phyloP scores from a whole-genome alignment of 495 filamentous ascomycete species.

The Penicillium salamii region DNA sequence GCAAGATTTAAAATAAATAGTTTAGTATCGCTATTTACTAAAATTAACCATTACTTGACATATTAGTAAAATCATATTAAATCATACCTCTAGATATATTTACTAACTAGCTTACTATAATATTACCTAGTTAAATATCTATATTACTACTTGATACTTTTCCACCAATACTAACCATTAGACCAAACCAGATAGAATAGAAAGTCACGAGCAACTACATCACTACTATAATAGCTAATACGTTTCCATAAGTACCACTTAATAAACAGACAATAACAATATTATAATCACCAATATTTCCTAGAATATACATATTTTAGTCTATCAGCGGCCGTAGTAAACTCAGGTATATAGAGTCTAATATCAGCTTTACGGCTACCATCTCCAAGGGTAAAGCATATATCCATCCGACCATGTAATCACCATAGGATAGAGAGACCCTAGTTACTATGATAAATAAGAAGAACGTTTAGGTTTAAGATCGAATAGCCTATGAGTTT shows the following conservation, averaged over 20 bases:
- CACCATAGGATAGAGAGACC: slow-evolving; percentile 7
- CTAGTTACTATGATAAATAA: too few species aligned
- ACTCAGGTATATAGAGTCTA: slow-evolving; percentile 9
- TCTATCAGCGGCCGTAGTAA: background rate
- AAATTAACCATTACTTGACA: background rate
- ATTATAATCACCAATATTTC: background rate
- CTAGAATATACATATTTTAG: background rate
- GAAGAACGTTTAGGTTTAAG: too few species aligned
- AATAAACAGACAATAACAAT: background rate
- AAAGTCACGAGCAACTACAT: background rate
- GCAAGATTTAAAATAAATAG: background rate
- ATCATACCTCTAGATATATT: slow-evolving; percentile 31
- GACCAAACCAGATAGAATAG: slow-evolving; percentile 28
- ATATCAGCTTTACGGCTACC: slow-evolving; percentile 34
- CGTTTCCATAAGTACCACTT: background rate
- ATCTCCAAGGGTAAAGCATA: slow-evolving; percentile 38
- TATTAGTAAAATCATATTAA: slow-evolving; percentile 40
- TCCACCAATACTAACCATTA: slow-evolving; percentile 42
- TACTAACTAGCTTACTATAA: slow-evolving; percentile 36
- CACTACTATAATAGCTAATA: background rate
- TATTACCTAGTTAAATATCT: slow-evolving; percentile 41
- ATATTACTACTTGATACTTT: slow-evolving; percentile 19
- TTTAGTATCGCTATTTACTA: background rate
- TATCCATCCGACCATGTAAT: slow-evolving; percentile 51
- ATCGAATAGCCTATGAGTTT: too few species aligned